Base-by-base conservation (phyloP, 176 grass and related monocot genomes). In the Oryza officinalis region DNA sequence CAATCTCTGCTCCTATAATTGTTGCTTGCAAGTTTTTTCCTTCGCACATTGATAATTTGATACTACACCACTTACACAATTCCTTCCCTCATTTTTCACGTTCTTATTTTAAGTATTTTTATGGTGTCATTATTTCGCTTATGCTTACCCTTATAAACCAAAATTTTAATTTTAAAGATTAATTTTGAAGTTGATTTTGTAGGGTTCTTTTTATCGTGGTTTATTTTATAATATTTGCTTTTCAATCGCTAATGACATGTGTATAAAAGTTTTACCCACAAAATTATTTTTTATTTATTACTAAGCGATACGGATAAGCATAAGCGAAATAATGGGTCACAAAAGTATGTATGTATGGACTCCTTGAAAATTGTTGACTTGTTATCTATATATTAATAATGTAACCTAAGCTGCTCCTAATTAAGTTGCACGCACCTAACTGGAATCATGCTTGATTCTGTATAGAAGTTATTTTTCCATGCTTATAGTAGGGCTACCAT, bases 1-100 rank as follows among this genome's bases (percentile, higher is more conserved):
- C 67, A 60, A 80, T 90, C 61, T 87, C 80, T 83, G 75, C 69
- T 79, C 74, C 35, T 83, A 33, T 47, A 30, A 74, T 68, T 74
- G 27, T 74, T 46, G 67, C 63, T 82, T 89, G 50, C 78, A 82
- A 78, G 74, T 69, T 83, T 86, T 38, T 38, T 38, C 23, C 23
- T 40, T 74, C 79, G 52, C 74, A 79, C 37, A 74, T 79, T 47
- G 6, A 7, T 3, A 13, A 9, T 77, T 79, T 47, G 6, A 7
- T 3, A 13, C 13, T 77, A 60, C 54, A 60, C 35, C 28, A 74
- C 67, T 38, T 63, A 23, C 12, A 61, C 4, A 74, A 28, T 31
- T 13, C 10, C 0, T 52, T 20, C 32, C 8, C 72, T 72, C 27
- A 40, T n/a, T 25, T 25, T 61, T 83, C 0, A 6, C 45, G 33